Evolutionary conservation across 2,329 filamentous ascomycete species (phyloP).

Genomic region (Xenoacremonium recifei): DNA sequence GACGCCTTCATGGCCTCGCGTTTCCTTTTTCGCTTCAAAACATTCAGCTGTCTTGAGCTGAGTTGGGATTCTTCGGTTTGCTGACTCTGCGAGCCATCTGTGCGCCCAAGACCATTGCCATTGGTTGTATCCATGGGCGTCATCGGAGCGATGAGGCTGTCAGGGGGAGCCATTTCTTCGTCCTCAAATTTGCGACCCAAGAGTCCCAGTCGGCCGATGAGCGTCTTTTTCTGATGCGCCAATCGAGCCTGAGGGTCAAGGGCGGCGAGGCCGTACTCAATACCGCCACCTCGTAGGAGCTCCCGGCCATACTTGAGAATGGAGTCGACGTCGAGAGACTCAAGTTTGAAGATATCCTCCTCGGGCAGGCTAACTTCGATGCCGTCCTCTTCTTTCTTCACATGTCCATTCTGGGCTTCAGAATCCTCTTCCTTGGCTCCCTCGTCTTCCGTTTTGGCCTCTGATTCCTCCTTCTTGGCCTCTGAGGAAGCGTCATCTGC

Average conservation of each 20-base stretch:
- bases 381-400: slow-evolving; percentile 64
- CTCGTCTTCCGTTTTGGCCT: too few species aligned
- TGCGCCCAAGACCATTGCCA: slow-evolving; percentile 30
- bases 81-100: slow-evolving; percentile 39
- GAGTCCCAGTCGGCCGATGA: slow-evolving; percentile 78
- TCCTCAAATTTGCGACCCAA: slow-evolving; percentile 83
- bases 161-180: slow-evolving; percentile 66
- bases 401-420: slow-evolving; percentile 34
- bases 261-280: slow-evolving; percentile 80
- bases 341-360: slow-evolving; percentile 68
- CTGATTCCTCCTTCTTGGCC: slow-evolving; percentile 38
- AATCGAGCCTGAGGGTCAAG: slow-evolving; percentile 81
- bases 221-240: slow-evolving; percentile 84
- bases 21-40: slow-evolving; percentile 91
- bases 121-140: slow-evolving; percentile 44
- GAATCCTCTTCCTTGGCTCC: too few species aligned
- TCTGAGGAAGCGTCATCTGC: slow-evolving; percentile 58
- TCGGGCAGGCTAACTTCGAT: slow-evolving; percentile 41
- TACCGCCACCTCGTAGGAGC: slow-evolving; percentile 78
- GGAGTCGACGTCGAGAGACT: slow-evolving; percentile 71
- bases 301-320: slow-evolving; percentile 83
- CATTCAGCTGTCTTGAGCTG: slow-evolving; percentile 91
- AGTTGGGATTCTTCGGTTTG: slow-evolving; percentile 66
- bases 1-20: slow-evolving; percentile 82
- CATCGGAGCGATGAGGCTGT: slow-evolving; percentile 37